Conservation (phyloP, 2,329 filamentous ascomycete genomes). For the Cercospora sesami region DNA sequence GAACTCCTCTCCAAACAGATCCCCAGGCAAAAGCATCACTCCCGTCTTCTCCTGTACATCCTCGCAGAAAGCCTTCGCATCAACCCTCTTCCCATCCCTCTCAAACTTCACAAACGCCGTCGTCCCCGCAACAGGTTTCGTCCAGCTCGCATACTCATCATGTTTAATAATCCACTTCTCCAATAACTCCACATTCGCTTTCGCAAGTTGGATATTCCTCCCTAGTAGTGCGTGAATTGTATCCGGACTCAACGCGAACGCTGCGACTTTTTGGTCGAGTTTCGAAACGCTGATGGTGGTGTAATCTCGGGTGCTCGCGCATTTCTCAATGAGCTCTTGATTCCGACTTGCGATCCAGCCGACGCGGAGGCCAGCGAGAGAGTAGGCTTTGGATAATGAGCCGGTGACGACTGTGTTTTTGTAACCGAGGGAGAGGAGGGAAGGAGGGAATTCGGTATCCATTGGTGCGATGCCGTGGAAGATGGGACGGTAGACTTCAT, state of each 20-base stretch:
- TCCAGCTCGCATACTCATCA: conserved; percentile 65
- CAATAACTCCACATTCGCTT: conserved; percentile 65
- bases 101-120: conserved; percentile 74
- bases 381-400: conserved; percentile 83
- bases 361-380: conserved; percentile 75
- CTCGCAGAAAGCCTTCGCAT: conserved; percentile 71
- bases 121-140: conserved; percentile 74
- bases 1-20: conserved; percentile 71
- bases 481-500: conserved; percentile 82
- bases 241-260: conserved; percentile 66
- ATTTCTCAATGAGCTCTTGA: conserved; percentile 60
- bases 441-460: conserved; percentile 61
- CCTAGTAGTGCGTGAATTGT: conserved; percentile 65
- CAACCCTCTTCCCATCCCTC: conserved; percentile 61
- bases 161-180: conserved; percentile 67
- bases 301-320: conserved; percentile 71
- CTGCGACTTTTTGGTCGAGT: conserved; percentile 75
- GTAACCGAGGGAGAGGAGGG: conserved; percentile 71
- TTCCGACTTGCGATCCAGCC: conserved; percentile 78
- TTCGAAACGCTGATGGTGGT: conserved; percentile 84
- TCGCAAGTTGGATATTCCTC: conserved; percentile 67
- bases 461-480: conserved; percentile 67
- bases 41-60: conserved; percentile 67
- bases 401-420: conserved; percentile 70
- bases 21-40: conserved; percentile 73